A percentile compares a stretch with the other conserved stretches of the same genome.
Conservation (phyloP, 805 yeast species). For the Nakazawaea ishiwadae region DNA sequence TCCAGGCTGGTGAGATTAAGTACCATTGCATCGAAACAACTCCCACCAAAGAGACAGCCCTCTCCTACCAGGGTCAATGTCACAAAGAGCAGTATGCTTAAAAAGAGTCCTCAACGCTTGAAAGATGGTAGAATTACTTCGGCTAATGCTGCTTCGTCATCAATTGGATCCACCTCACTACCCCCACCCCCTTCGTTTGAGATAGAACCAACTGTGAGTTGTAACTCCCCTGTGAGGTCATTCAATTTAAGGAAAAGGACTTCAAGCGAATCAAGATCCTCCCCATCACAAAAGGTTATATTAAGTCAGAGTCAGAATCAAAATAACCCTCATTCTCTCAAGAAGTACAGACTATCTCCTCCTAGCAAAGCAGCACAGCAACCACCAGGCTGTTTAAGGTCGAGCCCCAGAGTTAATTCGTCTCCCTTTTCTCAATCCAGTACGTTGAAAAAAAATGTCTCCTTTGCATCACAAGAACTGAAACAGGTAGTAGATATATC, state of each 20-base stretch:
- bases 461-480: too few relatives aligned
- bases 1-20: background rate
- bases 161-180: background rate
- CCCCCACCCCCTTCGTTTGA: slow-evolving; percentile 3
- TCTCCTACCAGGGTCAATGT: background rate
- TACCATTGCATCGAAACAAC: background rate
- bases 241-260: background rate
- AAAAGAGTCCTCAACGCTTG: slow-evolving; percentile 5
- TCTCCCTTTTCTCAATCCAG: too few relatives aligned
- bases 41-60: background rate
- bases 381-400: too few relatives aligned
- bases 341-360: too few relatives aligned
- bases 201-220: background rate
- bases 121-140: too few relatives aligned
- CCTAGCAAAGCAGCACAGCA: too few relatives aligned
- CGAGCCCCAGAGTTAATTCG: too few relatives aligned
- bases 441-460: too few relatives aligned
- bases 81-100: background rate
- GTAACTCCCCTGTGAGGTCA: background rate
- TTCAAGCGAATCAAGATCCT: background rate
- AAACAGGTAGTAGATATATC: too few relatives aligned
- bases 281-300: too few relatives aligned
- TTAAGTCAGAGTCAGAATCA: too few relatives aligned
- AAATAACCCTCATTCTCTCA: too few relatives aligned
- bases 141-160: background rate